Evolutionary conservation across 2,329 filamentous ascomycete species (phyloP).

Genomic region (Epicoccum nigrum): DNA sequence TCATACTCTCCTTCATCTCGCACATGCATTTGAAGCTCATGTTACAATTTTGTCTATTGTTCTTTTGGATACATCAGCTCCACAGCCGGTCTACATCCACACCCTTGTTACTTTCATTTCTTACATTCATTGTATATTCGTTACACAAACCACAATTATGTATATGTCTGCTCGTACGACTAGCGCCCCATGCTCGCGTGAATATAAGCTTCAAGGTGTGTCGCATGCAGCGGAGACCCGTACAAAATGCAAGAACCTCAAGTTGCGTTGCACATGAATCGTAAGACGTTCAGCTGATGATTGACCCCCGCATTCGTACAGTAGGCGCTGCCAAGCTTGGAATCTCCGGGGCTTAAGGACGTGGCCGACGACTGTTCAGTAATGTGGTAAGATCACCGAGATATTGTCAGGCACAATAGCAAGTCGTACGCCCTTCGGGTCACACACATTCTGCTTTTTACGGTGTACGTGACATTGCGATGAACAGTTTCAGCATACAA

Average conservation of each 20-base stretch:
- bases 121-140: slow-evolving; percentile 25
- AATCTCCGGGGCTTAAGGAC: slow-evolving; percentile 4
- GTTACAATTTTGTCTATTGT: slow-evolving; percentile 3
- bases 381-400: slow-evolving; percentile 4
- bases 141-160: slow-evolving; percentile 9
- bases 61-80: background rate
- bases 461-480: background rate
- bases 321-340: slow-evolving; percentile 3
- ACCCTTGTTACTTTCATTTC: slow-evolving; percentile 17
- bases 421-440: background rate
- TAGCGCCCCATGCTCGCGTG: background rate
- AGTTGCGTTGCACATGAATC: slow-evolving; percentile 6
- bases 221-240: slow-evolving; percentile 10
- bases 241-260: background rate
- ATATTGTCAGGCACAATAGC: slow-evolving; percentile 16
- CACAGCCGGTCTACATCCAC: background rate
- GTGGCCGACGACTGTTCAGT: slow-evolving; percentile 9
- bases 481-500: background rate
- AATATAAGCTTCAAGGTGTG: slow-evolving; percentile 1
- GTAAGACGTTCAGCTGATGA: slow-evolving; percentile 20
- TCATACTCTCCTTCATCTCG: slow-evolving; percentile 14
- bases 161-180: background rate
- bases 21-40: slow-evolving; percentile 1
- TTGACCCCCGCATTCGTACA: slow-evolving; percentile 14
- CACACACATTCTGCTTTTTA: background rate